phyloP scores from a whole-genome alignment of 2,329 filamentous ascomycete genomes.

The Curvularia lunata region DNA sequence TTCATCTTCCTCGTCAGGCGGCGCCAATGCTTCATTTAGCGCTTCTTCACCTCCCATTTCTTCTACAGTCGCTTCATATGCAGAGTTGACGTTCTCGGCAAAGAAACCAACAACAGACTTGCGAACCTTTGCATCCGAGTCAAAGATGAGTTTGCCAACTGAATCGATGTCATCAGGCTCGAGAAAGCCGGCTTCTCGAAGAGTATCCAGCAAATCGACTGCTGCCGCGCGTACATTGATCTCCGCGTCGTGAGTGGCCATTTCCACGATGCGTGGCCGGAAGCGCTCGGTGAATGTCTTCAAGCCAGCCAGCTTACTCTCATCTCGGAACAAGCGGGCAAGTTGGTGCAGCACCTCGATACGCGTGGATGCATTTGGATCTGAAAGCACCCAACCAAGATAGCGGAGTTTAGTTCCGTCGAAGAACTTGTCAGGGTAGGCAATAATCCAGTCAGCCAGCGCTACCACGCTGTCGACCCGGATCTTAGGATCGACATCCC shows the following conservation, averaged over 20 bases:
- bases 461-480: conserved; percentile 86
- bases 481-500: conserved; percentile 89
- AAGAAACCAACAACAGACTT: conserved; percentile 93
- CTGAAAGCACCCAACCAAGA: conserved; percentile 92
- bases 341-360: conserved; percentile 89
- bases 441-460: conserved; percentile 86
- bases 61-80: conserved; percentile 79
- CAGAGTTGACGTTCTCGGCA: conserved; percentile 81
- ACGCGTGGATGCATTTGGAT: conserved; percentile 74
- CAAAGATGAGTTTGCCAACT: conserved; percentile 86
- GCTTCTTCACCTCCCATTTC: conserved; percentile 81
- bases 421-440: conserved; percentile 85
- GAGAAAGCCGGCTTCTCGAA: conserved; percentile 83
- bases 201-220: conserved; percentile 79
- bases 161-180: conserved; percentile 91
- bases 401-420: conserved; percentile 91
- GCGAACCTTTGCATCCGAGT: conserved; percentile 81
- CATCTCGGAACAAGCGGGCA: conserved; percentile 76
- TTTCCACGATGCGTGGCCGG: conserved; percentile 84
- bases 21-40: conserved; percentile 75
- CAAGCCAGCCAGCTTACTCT: conserved; percentile 75
- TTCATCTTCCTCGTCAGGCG: conserved; percentile 72
- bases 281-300: conserved; percentile 95
- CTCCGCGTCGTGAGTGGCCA: conserved; percentile 86
- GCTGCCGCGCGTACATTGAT: conserved; percentile 78